phyloP scores from a whole-genome alignment of 345 rosid genomes.

The Aquilaria sinensis region DNA sequence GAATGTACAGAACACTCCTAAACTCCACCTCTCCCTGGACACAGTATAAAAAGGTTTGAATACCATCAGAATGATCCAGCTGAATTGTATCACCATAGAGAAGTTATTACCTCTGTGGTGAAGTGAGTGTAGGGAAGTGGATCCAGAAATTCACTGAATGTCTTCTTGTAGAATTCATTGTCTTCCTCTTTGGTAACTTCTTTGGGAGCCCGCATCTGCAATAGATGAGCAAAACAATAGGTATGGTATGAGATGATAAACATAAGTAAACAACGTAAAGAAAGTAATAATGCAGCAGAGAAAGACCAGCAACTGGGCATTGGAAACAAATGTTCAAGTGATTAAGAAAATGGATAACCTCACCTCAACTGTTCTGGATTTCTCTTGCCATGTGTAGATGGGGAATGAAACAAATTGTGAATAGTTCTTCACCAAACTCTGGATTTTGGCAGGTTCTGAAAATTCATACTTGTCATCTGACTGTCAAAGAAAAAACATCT shows the following conservation, averaged over 20 bases:
- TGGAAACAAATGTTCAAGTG: too few species aligned
- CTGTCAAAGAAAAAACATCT: too few species aligned
- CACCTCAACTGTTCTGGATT: constrained; percentile 92
- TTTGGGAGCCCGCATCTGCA: constrained; percentile 76
- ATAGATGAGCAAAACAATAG: constrained; percentile 6
- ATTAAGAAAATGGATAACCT: constrained; percentile 6
- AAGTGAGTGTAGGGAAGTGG: constrained; percentile 86
- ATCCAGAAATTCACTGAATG: constrained; percentile 88
- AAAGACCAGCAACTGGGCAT: background rate
- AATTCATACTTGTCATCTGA: constrained; percentile 93
- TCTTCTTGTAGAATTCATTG: constrained; percentile 87
- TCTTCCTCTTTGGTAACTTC: constrained; percentile 83
- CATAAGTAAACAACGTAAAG: background rate
- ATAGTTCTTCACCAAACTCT: constrained; percentile 87
- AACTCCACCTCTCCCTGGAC: constrained; percentile 99
- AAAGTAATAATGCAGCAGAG: background rate
- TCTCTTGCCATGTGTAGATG: constrained; percentile 90
- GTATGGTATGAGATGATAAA: background rate
- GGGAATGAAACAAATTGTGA: constrained; percentile 99
- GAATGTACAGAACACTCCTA: constrained; percentile 84
- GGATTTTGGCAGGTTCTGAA: constrained; percentile 67
- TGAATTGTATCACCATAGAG: background rate
- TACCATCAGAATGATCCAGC: constrained; percentile 1
- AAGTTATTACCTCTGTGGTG: constrained; percentile 65
- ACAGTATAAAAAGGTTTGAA: too few species aligned